Base-by-base conservation (phyloP, 306 rosid species). In the Sphenostylis stenocarpa region DNA sequence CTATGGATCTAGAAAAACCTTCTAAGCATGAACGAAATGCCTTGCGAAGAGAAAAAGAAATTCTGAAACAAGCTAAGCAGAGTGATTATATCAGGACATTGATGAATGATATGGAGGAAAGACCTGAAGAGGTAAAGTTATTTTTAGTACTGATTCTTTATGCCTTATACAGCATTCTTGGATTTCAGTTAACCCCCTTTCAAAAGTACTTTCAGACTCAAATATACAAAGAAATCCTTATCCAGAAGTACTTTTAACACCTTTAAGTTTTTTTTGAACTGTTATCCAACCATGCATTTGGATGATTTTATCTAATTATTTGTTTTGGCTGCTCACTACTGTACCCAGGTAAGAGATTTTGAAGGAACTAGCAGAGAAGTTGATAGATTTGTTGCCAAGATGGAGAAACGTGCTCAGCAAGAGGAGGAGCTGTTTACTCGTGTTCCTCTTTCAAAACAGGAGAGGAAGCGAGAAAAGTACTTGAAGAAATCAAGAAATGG, bases 361-460 rank as follows among this genome's bases (percentile, higher is more conserved):
- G 73, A 71, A 77, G 97, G 96, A 86, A 43, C 85, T 82, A 95
- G 91, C 77, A 75, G 39, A 82, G 97, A 95, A 80, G 84, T 91
- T 34, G 81, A 84, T 29, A 87, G 80, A 72, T 80, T 81, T 65
- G 75, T 85, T 80, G 88, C 85, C 68, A 87, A 89, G 85, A 56
- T 80, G 88, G 96, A 92, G 11, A 88, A 87, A 55, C 92, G 90
- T n/a, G 87, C 90, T 29, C 88, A 70, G 63, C 85, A 82, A 80
- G 98, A 95, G 87, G 98, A 92, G 84, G 94, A 91, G 33, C 82
- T 86, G 41, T 95, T 92, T 64, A 89, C 57, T 36, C 97, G 96
- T 77, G 92, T 86, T 69, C 98, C 97, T 70, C 78, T 91, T 73
- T 77, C 96, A 1, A 92, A 72, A 88, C 66, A 72, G 63, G 99